Percentiles rank a stretch among this genome's conserved stretches.
Conservation (phyloP, 768 basidiomycete species). For the Coprinellus micaceus region DNA sequence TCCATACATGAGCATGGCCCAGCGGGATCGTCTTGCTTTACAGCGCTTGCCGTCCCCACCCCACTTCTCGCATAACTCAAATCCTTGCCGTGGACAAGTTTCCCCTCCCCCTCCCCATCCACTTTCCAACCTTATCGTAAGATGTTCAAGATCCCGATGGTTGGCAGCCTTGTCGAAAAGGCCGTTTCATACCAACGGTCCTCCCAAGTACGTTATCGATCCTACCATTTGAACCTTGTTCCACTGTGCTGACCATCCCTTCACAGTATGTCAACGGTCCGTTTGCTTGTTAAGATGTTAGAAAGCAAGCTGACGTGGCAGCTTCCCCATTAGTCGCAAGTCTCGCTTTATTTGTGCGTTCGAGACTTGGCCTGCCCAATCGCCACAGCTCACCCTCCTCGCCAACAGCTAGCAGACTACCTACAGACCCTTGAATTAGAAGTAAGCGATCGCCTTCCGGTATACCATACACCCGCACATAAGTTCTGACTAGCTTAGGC, state of each 20-base stretch:
- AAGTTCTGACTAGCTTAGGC: not conserved
- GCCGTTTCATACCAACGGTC: slow-evolving; percentile 4
- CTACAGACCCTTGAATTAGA: not conserved
- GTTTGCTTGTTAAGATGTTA: not conserved
- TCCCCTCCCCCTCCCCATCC: not conserved
- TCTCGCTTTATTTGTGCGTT: not conserved
- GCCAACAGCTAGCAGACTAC: not conserved
- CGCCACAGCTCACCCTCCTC: not conserved
- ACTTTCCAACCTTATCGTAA: too few species aligned
- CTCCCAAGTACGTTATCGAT: not conserved
- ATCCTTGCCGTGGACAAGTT: not conserved
- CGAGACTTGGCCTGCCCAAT: too few species aligned
- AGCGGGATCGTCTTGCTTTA: too few species aligned
- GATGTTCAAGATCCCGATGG: too few species aligned
- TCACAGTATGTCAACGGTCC: slow-evolving; percentile 4
- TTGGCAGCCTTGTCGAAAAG: not conserved
- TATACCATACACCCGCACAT: not conserved
- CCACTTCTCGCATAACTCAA: too few species aligned
- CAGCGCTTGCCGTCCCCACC: too few species aligned
- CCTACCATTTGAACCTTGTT: not conserved
- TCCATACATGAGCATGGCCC: too few species aligned
- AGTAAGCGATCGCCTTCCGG: not conserved
- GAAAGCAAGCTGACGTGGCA: too few species aligned
- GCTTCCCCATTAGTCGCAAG: not conserved
- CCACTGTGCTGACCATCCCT: not conserved